Evolutionary conservation across 2,329 filamentous ascomycete genomes (phyloP).

Genomic region (Colletotrichum australisinense): DNA sequence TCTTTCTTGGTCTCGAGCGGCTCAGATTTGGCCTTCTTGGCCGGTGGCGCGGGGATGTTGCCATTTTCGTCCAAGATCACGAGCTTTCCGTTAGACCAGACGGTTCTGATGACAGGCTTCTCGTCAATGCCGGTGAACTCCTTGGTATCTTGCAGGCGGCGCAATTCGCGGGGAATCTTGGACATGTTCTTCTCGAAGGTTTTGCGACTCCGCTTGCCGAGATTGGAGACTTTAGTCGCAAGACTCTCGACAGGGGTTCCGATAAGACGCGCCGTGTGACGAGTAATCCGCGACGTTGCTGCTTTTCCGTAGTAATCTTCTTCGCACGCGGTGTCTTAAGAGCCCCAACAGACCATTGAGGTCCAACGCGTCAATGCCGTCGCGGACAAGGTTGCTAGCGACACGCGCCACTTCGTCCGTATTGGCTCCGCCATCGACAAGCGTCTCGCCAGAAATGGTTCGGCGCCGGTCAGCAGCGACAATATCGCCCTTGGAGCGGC

Average conservation of each 20-base stretch:
- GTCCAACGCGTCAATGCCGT: constrained; percentile 60
- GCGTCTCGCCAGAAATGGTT: constrained; percentile 56
- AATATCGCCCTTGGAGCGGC: constrained; percentile 62
- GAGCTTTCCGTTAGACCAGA: constrained; percentile 75
- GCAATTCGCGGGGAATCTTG: constrained; percentile 67
- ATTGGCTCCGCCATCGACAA: constrained; percentile 42
- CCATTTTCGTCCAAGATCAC: constrained; percentile 59
- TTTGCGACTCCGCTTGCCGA: constrained; percentile 72
- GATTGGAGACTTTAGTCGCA: constrained; percentile 60
- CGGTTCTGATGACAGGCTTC: constrained; percentile 66
- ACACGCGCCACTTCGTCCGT: constrained; percentile 27
- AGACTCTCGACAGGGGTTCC: constrained; percentile 56
- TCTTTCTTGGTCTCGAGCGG: constrained; percentile 37
- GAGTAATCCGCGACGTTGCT: constrained; percentile 48
- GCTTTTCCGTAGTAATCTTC: constrained; percentile 47
- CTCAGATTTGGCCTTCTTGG: constrained; percentile 39
- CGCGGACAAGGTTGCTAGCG: constrained; percentile 44
- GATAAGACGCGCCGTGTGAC: constrained; percentile 57
- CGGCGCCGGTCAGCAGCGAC: constrained; percentile 55
- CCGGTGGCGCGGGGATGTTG: constrained; percentile 41
- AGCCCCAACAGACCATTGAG: constrained; percentile 55
- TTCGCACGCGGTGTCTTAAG: constrained; percentile 48
- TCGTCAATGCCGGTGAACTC: constrained; percentile 71
- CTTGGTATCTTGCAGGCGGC: constrained; percentile 70
- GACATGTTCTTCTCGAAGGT: constrained; percentile 59